A percentile compares a stretch with the other conserved stretches of the same genome.
phyloP scores from a whole-genome alignment of 1,284 basidiomycete genomes.

The Tilletia setariae region DNA sequence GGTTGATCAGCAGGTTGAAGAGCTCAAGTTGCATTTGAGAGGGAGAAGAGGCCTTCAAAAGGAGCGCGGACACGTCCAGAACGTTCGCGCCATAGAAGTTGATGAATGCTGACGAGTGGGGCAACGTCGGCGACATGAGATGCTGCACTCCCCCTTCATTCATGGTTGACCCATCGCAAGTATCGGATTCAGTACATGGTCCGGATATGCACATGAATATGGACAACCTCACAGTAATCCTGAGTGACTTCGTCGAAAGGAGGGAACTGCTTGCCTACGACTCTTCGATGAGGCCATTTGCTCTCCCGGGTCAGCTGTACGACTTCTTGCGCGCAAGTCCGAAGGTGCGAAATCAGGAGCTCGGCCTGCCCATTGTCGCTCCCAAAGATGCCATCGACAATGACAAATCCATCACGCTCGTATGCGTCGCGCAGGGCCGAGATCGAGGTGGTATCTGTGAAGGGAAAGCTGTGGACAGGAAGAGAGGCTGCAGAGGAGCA shows the following conservation, averaged over 20 bases:
- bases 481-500: no score
- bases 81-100: slow-evolving; percentile 32
- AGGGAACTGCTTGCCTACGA: slow-evolving; percentile 77
- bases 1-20: slow-evolving; percentile 76
- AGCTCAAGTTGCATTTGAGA: slow-evolving; percentile 61
- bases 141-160: slow-evolving; percentile 57
- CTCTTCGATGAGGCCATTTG: slow-evolving; percentile 65
- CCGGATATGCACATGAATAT: slow-evolving; percentile 56
- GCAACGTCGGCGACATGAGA: slow-evolving; percentile 59
- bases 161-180: no score
- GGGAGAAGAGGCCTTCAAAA: slow-evolving; percentile 27
- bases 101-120: slow-evolving; percentile 48
- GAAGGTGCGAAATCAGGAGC: slow-evolving; percentile 62
- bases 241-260: slow-evolving; percentile 65
- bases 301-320: slow-evolving; percentile 65
- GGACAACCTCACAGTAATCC: slow-evolving; percentile 63
- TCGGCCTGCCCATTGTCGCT: slow-evolving; percentile 53
- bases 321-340: slow-evolving; percentile 61
- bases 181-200: slow-evolving; percentile 65
- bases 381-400: slow-evolving; percentile 66
- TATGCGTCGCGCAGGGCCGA: slow-evolving; percentile 55
- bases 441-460: neutral
- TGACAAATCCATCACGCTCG: slow-evolving; percentile 68
- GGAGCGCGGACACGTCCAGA: slow-evolving; percentile 33
- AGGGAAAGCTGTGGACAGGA: neutral